These are phyloP conservation scores for Canariomyces notabilis DNA, from an alignment of 2,329 filamentous ascomycete species.

Conservation along the genomic window DNA sequence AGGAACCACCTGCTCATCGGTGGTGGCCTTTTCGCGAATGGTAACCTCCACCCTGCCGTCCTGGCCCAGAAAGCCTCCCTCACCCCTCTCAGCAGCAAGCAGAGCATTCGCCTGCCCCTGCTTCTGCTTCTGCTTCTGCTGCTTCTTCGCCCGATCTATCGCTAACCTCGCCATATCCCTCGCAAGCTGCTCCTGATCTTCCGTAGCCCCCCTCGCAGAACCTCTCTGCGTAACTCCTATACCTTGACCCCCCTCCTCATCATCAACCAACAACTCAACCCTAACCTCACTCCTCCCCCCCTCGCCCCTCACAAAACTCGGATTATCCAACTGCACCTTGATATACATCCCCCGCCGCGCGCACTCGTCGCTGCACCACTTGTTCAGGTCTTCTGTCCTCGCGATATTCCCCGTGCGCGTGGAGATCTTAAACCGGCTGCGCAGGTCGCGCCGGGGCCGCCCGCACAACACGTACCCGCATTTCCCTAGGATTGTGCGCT, in stretches of 20 bases:
- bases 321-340: slow-evolving; percentile 78
- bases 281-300: slow-evolving; percentile 50
- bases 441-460: slow-evolving; percentile 42
- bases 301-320: slow-evolving; percentile 38
- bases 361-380: slow-evolving; percentile 82
- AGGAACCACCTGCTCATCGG: slow-evolving; percentile 34
- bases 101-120: slow-evolving; percentile 6
- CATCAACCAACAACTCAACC: slow-evolving; percentile 39
- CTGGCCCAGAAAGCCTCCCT: slow-evolving; percentile 21
- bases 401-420: slow-evolving; percentile 57
- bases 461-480: slow-evolving; percentile 82
- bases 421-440: slow-evolving; percentile 63
- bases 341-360: slow-evolving; percentile 76
- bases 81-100: slow-evolving; percentile 27
- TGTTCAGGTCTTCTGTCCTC: slow-evolving; percentile 65
- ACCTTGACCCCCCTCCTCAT: not conserved
- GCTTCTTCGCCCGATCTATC: slow-evolving; percentile 12
- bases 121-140: too few species aligned
- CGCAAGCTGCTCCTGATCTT: slow-evolving; percentile 10
- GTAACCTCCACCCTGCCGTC: slow-evolving; percentile 39
- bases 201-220: not conserved
- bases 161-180: slow-evolving; percentile 13
- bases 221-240: not conserved
- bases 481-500: slow-evolving; percentile 75
- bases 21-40: slow-evolving; percentile 48